Conservation (phyloP, 192 early-diverging fungal species). For the Coemansia sp. region DNA sequence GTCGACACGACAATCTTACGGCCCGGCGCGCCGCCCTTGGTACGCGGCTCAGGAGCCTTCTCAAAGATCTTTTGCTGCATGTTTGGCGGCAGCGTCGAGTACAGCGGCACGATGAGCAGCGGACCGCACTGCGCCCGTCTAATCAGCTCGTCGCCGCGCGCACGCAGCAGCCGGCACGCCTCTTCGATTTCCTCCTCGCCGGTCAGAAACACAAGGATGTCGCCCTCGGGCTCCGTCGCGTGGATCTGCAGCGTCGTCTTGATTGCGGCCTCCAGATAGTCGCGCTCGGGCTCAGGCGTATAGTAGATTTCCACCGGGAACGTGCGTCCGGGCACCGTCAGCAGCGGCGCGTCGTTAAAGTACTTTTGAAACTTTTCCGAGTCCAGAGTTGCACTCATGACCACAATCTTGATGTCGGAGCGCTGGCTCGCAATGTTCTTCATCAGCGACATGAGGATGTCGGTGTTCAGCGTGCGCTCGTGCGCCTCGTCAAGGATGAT, state of each 20-base stretch:
- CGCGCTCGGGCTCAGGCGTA: constrained; percentile 94
- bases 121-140: constrained; percentile 67
- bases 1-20: constrained; percentile 97
- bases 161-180: constrained; percentile 81
- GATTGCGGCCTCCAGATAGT: constrained; percentile 96
- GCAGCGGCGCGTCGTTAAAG: constrained; percentile 91
- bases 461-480: constrained; percentile 93
- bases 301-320: constrained; percentile 99
- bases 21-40: constrained; percentile 79
- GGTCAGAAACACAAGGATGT: constrained; percentile 95
- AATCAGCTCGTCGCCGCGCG: constrained; percentile 71
- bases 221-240: constrained; percentile 87
- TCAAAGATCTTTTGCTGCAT: constrained; percentile 95
- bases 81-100: constrained; percentile 88
- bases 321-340: constrained; percentile 93
- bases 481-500: constrained; percentile 99
- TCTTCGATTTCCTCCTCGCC: constrained; percentile 99
- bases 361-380: constrained; percentile 99
- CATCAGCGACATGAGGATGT: constrained; percentile 98
- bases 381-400: constrained; percentile 98
- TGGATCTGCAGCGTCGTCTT: constrained; percentile 95
- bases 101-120: constrained; percentile 82
- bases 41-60: constrained; percentile 77
- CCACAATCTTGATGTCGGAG: constrained; percentile 84
- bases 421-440: constrained; percentile 83